Evolutionary conservation across 75 land plant genomes (phyloP), one percentile per base, ranked within the genome.

Genomic region (Pinus tabuliformis): DNA sequence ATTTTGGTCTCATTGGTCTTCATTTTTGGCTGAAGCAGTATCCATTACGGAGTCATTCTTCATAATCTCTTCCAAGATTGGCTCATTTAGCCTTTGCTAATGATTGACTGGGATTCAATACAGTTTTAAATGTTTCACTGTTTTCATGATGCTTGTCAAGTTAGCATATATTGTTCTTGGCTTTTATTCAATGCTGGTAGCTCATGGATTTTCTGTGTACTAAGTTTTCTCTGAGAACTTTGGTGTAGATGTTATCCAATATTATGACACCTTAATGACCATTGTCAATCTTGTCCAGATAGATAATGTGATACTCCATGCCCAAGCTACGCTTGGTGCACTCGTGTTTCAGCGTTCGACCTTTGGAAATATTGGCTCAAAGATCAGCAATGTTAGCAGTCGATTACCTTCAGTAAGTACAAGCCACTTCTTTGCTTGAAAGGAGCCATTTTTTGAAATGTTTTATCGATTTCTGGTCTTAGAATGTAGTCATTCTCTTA

Each of bases 301-400:
- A 77, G 99, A 96, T 79, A 73, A 76, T 66, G 95, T 94, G 22
- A 88, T 96, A 39, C 86, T 84, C 21, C 99, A 96, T 58, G 99
- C 99, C n/a, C 99, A 96, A 78, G 90, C 92, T 66, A 90, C 97
- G 18, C 78, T 94, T n/a, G 90, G 92, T 21, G 66, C 97, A 57
- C 93, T 96, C 59, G 83, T 85, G 45, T 78, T 86, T 76, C 99
- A 96, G 74, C 97, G 95, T 21, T 88, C 93, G 12, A 84, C 91
- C 12, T 96, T 96, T 81, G 91, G 95, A 42, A 92, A 91, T 24
- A 94, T 94, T 45, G 75, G 84, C 66, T 80, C 89, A 59, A 96
- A 96, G 82, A 80, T 96, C 52, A 83, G 85, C 72, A 87, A 89
- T 75, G 84, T 96, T 45, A 77, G 93, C 85, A 86, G 89, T 70